A percentile compares a stretch with the other conserved stretches of the same genome.
Conservation (phyloP, 2,329 filamentous ascomycete genomes). For the Diaporthe sp. region DNA sequence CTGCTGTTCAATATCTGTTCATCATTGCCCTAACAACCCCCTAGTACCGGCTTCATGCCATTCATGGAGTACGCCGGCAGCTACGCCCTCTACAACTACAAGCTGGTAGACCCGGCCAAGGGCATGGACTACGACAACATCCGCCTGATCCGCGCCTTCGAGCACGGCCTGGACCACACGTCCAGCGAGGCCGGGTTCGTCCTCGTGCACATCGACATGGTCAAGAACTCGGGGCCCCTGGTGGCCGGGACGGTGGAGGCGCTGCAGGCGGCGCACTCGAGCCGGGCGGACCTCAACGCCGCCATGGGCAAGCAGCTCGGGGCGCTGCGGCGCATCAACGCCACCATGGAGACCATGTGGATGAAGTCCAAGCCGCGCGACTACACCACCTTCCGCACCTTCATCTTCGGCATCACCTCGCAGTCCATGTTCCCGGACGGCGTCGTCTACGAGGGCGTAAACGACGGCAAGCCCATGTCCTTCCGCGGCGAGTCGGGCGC, state of each 20-base stretch:
- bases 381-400: slow-evolving; percentile 93
- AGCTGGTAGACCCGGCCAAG: slow-evolving; percentile 66
- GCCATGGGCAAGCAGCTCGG: slow-evolving; percentile 73
- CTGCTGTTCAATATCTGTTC: too few species aligned
- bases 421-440: slow-evolving; percentile 96
- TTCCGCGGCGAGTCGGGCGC: slow-evolving; percentile 95
- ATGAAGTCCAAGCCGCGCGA: slow-evolving; percentile 84
- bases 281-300: slow-evolving; percentile 73
- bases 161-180: slow-evolving; percentile 86
- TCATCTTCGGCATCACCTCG: slow-evolving; percentile 95
- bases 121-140: slow-evolving; percentile 77
- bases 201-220: slow-evolving; percentile 97
- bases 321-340: slow-evolving; percentile 79
- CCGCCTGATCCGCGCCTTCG: slow-evolving; percentile 90
- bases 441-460: slow-evolving; percentile 89
- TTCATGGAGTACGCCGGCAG: slow-evolving; percentile 89
- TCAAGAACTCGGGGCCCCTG: slow-evolving; percentile 84
- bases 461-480: slow-evolving; percentile 76
- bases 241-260: slow-evolving; percentile 80
- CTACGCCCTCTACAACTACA: slow-evolving; percentile 79
- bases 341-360: slow-evolving; percentile 94
- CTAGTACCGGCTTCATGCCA: slow-evolving; percentile 81
- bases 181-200: slow-evolving; percentile 97
- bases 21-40: slow-evolving; percentile 9
- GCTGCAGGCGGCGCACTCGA: slow-evolving; percentile 66